Conservation (phyloP, 1,284 basidiomycete genomes). For the Schizopora paradoxa region DNA sequence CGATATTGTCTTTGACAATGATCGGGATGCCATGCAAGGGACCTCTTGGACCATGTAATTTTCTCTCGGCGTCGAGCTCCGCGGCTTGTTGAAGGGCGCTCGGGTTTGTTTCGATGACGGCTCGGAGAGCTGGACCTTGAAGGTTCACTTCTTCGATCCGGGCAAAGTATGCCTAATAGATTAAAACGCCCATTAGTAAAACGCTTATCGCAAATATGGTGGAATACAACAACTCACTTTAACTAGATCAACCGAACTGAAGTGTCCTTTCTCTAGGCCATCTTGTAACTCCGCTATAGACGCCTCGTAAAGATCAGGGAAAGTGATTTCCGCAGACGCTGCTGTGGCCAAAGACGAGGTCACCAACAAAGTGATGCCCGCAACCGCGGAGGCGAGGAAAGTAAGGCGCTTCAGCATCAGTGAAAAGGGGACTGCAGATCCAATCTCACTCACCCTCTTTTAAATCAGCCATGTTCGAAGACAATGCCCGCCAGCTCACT, state of each 20-base stretch:
- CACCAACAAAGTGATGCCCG: too few species aligned
- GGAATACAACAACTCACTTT: constrained; percentile 25
- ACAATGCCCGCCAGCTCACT: too few species aligned
- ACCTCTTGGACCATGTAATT: constrained; percentile 20
- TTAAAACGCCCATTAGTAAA: neutral
- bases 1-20: constrained; percentile 33
- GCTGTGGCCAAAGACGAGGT: too few species aligned
- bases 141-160: constrained; percentile 32
- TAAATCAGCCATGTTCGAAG: too few species aligned
- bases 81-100: constrained; percentile 21
- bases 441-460: too few species aligned
- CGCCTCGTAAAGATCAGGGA: constrained; percentile 40
- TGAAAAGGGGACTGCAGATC: too few species aligned
- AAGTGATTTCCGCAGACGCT: neutral
- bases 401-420: too few species aligned
- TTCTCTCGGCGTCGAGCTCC: constrained; percentile 25
- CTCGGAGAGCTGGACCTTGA: constrained; percentile 24
- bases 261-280: constrained; percentile 31
- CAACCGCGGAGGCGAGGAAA: too few species aligned
- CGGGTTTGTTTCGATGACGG: constrained; percentile 29
- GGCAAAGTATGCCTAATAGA: constrained; percentile 26
- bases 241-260: constrained; percentile 40
- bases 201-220: neutral
- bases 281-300: constrained; percentile 36
- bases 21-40: constrained; percentile 32